These are phyloP conservation scores for Aspergillus diversus DNA, from an alignment of 495 filamentous ascomycete genomes.

Conservation along the genomic window DNA sequence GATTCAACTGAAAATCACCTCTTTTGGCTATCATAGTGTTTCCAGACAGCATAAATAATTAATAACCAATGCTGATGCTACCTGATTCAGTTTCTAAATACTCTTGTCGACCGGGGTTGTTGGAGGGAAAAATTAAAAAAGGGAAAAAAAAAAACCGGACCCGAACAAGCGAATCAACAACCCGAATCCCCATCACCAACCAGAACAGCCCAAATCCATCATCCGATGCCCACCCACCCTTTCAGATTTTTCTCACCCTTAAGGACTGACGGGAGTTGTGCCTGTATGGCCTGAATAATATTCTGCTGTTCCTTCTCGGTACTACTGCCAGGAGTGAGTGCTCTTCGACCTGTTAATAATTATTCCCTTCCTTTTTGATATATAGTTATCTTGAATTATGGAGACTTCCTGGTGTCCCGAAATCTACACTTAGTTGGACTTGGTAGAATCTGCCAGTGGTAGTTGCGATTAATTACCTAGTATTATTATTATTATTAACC, in stretches of 20 bases:
- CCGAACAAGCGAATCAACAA: slow-evolving; percentile 33
- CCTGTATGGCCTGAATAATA: not conserved
- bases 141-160: slow-evolving; percentile 25
- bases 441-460: slow-evolving; percentile 1
- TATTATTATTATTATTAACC: not conserved
- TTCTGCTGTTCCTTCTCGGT: not conserved
- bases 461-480: not conserved
- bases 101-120: slow-evolving; percentile 9
- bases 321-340: not conserved
- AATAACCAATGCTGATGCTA: not conserved
- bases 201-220: slow-evolving; percentile 18
- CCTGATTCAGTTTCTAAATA: not conserved
- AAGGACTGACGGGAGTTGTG: not conserved
- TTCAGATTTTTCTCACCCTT: slow-evolving; percentile 3
- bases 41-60: too few relatives aligned
- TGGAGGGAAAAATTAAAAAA: slow-evolving; percentile 1
- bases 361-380: slow-evolving; percentile 5
- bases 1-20: too few relatives aligned
- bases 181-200: slow-evolving; percentile 22
- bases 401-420: not conserved
- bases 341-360: not conserved
- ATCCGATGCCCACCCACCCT: slow-evolving; percentile 24
- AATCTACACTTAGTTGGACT: slow-evolving; percentile 1
- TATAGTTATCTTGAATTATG: slow-evolving; percentile 8
- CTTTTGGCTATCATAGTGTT: too few relatives aligned